Conservation (phyloP, 2,329 filamentous ascomycete species). For the Nothomitra cinnamomea region DNA sequence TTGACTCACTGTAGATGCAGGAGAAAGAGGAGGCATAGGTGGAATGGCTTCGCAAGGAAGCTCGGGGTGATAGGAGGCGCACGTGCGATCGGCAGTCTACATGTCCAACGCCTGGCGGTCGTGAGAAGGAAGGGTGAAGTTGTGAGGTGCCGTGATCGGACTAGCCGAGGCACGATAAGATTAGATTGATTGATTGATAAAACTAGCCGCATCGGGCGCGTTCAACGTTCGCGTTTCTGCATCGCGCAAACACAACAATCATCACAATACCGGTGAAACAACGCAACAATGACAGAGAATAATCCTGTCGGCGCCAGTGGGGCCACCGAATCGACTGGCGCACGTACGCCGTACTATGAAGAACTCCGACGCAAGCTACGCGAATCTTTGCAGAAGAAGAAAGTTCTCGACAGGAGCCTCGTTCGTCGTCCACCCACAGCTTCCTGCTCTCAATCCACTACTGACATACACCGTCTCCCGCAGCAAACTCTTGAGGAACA, state of each 20-base stretch:
- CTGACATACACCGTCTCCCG: conserved; percentile 8
- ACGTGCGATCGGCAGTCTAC: too few relatives aligned
- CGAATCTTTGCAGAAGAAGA: conserved; percentile 48
- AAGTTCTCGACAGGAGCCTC: conserved; percentile 42
- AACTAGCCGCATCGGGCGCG: neutral
- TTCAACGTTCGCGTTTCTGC: too few relatives aligned
- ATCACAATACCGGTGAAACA: too few relatives aligned
- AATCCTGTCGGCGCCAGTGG: neutral
- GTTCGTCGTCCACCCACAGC: conserved; percentile 20
- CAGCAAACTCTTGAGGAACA: conserved; percentile 54
- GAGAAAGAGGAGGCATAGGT: neutral
- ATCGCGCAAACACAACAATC: neutral
- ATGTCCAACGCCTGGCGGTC: too few relatives aligned
- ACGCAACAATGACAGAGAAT: conserved; percentile 1
- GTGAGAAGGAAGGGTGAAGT: too few relatives aligned
- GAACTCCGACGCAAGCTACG: conserved; percentile 50
- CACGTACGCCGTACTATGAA: conserved; percentile 46
- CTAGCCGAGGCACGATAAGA: neutral
- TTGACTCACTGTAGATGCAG: neutral
- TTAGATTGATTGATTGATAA: neutral
- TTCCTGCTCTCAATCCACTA: conserved; percentile 2
- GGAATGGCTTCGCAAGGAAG: too few relatives aligned
- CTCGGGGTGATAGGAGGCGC: too few relatives aligned
- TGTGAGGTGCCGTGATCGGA: neutral
- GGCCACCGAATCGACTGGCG: neutral